These are phyloP conservation scores for Mortierella sp. DNA, from an alignment of 371 early-diverging fungal species.

Conservation along the genomic window DNA sequence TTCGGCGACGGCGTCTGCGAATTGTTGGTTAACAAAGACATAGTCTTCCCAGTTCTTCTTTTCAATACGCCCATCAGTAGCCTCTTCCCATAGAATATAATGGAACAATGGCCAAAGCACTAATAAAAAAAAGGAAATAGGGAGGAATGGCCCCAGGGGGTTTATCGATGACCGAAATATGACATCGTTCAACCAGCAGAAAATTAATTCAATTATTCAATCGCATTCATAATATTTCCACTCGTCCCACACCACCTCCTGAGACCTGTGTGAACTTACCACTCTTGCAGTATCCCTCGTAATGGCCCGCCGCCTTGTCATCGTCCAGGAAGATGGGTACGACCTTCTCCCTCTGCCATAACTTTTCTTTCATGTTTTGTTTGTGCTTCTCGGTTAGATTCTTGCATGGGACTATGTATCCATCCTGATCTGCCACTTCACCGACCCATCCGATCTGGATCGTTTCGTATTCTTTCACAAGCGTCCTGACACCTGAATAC, in stretches of 20 bases:
- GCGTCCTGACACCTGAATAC: slow-evolving; percentile 77
- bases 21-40: slow-evolving; percentile 85
- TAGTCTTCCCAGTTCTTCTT: slow-evolving; percentile 90
- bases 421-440: slow-evolving; percentile 61
- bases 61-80: slow-evolving; percentile 76
- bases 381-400: slow-evolving; percentile 58
- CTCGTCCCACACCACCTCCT: background rate
- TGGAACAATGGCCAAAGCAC: slow-evolving; percentile 99
- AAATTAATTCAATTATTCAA: background rate
- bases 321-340: slow-evolving; percentile 87
- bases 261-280: slow-evolving; percentile 61
- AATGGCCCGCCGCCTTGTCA: slow-evolving; percentile 78
- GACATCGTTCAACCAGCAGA: slow-evolving; percentile 15
- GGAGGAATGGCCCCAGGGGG: too few species aligned
- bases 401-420: slow-evolving; percentile 44
- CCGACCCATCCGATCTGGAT: slow-evolving; percentile 81
- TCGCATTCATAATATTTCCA: background rate
- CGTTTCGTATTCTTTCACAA: slow-evolving; percentile 65
- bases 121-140: slow-evolving; percentile 44
- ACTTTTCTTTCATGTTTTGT: slow-evolving; percentile 56
- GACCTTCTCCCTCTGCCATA: slow-evolving; percentile 66
- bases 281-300: slow-evolving; percentile 93
- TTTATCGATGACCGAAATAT: slow-evolving; percentile 17
- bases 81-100: slow-evolving; percentile 93
- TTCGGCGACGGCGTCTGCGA: slow-evolving; percentile 84